These are phyloP conservation scores for Omphalea diandra DNA, from an alignment of 441 rosid genomes.

Conservation along the genomic window DNA sequence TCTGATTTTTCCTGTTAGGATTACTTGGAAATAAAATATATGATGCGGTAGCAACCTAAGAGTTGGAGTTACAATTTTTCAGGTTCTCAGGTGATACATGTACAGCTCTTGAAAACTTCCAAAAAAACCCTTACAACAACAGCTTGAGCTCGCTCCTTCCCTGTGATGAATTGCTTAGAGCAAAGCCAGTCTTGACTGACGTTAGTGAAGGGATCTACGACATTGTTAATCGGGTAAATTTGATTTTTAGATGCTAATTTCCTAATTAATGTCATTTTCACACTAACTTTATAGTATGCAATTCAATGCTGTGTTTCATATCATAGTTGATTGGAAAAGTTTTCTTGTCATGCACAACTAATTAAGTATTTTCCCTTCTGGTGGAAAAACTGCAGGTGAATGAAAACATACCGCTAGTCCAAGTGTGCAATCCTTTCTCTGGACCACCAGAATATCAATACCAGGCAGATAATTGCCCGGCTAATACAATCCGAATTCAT, in stretches of 20 bases:
- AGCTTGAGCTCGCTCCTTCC: conserved; percentile 69
- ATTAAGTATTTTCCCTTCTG: not conserved
- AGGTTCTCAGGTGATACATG: conserved; percentile 64
- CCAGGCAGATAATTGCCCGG: conserved; percentile 50
- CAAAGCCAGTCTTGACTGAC: conserved; percentile 40
- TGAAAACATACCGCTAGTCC: conserved; percentile 43
- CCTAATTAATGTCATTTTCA: too few relatives aligned
- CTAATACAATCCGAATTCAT: conserved; percentile 44
- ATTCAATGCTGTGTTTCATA: too few relatives aligned
- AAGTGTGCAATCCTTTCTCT: conserved; percentile 71
- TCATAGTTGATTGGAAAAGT: not conserved
- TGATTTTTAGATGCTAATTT: too few relatives aligned
- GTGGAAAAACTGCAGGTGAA: conserved; percentile 41
- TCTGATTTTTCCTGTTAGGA: not conserved
- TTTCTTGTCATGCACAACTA: not conserved
- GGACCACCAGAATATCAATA: conserved; percentile 55
- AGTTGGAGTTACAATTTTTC: conserved; percentile 10
- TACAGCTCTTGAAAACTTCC: conserved; percentile 54
- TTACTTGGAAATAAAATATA: not conserved
- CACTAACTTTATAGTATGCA: too few relatives aligned
- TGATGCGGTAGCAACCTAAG: not conserved
- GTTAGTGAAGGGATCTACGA: conserved; percentile 50
- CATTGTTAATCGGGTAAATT: conserved; percentile 47
- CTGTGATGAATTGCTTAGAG: conserved; percentile 49
- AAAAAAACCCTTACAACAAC: conserved; percentile 50